Percentiles rank a stretch among this genome's conserved stretches.
Conservation (phyloP, 148 eudicot species). For the Oxyria digyna region DNA sequence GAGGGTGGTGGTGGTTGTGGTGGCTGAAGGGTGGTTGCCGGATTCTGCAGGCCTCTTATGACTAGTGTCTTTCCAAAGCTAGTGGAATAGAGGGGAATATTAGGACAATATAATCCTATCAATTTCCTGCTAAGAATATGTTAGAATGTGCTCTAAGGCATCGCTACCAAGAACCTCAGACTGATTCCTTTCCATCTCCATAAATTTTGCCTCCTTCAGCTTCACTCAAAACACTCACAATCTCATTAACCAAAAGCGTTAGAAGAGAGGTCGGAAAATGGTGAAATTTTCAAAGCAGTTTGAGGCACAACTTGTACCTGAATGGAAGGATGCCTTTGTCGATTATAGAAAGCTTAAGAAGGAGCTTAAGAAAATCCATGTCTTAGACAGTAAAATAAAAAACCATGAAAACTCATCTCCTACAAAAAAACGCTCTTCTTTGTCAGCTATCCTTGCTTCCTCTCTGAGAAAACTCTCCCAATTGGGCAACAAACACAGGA, state of each 20-base stretch:
- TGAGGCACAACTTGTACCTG: conserved; percentile 83
- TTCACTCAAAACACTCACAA: conserved; percentile 31
- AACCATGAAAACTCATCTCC: conserved; percentile 11
- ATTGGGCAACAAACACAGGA: conserved; percentile 31
- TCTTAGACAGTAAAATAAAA: not conserved
- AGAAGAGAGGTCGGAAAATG: conserved; percentile 16
- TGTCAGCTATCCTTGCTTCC: conserved; percentile 24
- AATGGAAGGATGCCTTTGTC: conserved; percentile 97
- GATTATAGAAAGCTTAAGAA: conserved; percentile 74
- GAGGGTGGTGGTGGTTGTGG: conserved; percentile 1
- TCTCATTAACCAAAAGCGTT: conserved; percentile 2
- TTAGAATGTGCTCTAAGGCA: conserved; percentile 56
- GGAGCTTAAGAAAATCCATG: conserved; percentile 63
- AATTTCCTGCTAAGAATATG: conserved; percentile 22
- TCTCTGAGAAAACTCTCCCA: conserved; percentile 42
- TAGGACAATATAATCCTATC: not conserved
- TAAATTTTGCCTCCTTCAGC: conserved; percentile 32
- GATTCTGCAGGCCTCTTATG: not conserved
- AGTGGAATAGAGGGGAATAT: conserved; percentile 3
- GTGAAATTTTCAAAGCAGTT: conserved; percentile 81
- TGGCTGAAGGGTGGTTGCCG: not conserved
- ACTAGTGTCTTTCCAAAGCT: not conserved
- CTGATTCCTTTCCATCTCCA: conserved; percentile 18
- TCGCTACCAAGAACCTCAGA: conserved; percentile 26
- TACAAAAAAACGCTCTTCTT: conserved; percentile 21